Evolutionary conservation across 2,329 filamentous ascomycete species (phyloP).

Genomic region (Berkeleyomyces basicola): DNA sequence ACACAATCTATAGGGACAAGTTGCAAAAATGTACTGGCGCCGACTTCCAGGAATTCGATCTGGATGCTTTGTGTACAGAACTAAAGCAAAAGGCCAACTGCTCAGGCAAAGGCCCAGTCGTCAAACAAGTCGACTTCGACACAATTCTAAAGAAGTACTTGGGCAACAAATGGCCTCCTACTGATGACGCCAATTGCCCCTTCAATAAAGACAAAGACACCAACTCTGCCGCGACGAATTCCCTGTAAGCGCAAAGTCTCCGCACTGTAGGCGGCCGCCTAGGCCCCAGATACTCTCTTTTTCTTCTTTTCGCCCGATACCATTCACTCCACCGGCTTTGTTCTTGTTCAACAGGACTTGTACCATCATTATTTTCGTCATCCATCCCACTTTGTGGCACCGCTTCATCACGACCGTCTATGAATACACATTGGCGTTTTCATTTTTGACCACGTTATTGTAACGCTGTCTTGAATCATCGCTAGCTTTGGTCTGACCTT

Average conservation of each 20-base stretch:
- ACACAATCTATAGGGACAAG: conserved; percentile 48
- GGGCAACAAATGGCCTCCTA: conserved; percentile 23
- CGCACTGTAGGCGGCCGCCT: too few species aligned
- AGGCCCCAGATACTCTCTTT: not conserved
- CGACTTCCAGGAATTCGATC: conserved; percentile 78
- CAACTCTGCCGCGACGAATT: not conserved
- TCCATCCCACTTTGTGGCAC: not conserved
- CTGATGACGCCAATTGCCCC: too few species aligned
- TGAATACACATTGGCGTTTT: not conserved
- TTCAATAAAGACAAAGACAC: not conserved
- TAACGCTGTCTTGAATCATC: not conserved
- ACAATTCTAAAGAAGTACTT: conserved; percentile 52
- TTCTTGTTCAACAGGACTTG: not conserved
- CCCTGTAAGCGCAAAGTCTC: not conserved
- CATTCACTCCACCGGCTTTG: not conserved
- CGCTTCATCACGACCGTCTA: not conserved
- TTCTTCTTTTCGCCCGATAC: not conserved
- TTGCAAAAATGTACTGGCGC: conserved; percentile 75
- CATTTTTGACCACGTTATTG: not conserved
- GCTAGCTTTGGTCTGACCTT: not conserved
- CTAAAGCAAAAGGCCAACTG: conserved; percentile 92
- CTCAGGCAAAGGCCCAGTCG: conserved; percentile 75
- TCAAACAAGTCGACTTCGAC: conserved; percentile 80
- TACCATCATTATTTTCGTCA: not conserved
- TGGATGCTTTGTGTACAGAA: conserved; percentile 83